Conservation (phyloP, 2,329 filamentous ascomycete species). For the Dactylellina sp. region DNA sequence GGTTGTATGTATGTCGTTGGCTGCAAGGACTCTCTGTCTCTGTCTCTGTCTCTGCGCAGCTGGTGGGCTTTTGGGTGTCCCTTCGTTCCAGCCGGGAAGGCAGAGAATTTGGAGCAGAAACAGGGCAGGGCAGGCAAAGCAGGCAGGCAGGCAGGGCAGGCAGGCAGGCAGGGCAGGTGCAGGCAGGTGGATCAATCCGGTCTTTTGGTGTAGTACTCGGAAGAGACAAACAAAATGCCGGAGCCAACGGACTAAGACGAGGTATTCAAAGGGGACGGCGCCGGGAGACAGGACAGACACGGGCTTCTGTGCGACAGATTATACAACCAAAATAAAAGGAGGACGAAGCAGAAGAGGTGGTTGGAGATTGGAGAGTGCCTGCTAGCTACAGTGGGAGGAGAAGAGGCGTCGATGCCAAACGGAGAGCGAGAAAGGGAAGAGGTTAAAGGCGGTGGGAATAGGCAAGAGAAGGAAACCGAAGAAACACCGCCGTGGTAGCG, state of each 20-base stretch:
- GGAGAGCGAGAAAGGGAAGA: slow-evolving; percentile 8
- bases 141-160: background rate
- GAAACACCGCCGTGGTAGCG: background rate
- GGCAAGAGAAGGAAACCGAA: background rate
- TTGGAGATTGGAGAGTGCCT: background rate
- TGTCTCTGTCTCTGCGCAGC: too few relatives aligned
- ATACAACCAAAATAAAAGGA: too few relatives aligned
- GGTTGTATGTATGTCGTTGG: too few relatives aligned
- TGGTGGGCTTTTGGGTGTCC: too few relatives aligned
- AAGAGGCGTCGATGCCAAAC: too few relatives aligned
- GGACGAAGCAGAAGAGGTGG: background rate
- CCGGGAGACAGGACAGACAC: slow-evolving; percentile 19
- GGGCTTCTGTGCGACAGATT: slow-evolving; percentile 26
- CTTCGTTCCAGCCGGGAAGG: background rate
- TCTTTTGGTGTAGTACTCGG: slow-evolving; percentile 43
- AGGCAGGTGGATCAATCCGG: slow-evolving; percentile 53
- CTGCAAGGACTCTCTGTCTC: too few relatives aligned
- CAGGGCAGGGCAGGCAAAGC: background rate
- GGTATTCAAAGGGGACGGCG: slow-evolving; percentile 4
- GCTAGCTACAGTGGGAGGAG: background rate
- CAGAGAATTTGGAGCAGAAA: background rate
- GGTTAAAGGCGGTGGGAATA: background rate
- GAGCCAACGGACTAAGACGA: slow-evolving; percentile 9
- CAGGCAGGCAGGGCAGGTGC: slow-evolving; percentile 17
- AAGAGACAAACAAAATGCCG: slow-evolving; percentile 56